phyloP scores from a whole-genome alignment of 306 rosid genomes.

The Castanea mollissima region DNA sequence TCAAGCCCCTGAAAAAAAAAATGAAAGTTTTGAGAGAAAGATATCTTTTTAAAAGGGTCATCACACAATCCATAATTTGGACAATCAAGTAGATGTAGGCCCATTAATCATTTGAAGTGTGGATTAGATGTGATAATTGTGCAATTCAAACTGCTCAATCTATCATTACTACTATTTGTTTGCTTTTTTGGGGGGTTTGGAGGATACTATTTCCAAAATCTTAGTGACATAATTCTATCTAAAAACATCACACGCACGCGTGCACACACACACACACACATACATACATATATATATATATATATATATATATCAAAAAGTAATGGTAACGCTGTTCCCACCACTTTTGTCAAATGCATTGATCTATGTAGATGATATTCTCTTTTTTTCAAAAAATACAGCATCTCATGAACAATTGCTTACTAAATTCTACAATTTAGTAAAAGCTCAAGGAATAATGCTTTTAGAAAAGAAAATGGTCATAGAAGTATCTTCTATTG shows the following conservation, averaged over 20 bases:
- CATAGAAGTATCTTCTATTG: too few relatives aligned
- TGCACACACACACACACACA: too few relatives aligned
- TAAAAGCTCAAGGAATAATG: too few relatives aligned
- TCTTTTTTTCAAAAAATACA: too few relatives aligned
- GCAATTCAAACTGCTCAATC: conserved; percentile 19
- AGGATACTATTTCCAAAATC: conserved; percentile 9
- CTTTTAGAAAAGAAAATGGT: too few relatives aligned
- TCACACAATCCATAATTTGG: conserved; percentile 29
- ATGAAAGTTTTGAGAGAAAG: conserved; percentile 12
- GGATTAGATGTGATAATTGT: conserved; percentile 33
- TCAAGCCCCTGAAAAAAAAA: background rate
- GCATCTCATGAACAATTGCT: too few relatives aligned
- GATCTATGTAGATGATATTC: too few relatives aligned
- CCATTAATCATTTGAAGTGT: conserved; percentile 77
- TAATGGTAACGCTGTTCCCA: too few relatives aligned
- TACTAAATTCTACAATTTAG: too few relatives aligned
- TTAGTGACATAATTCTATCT: background rate
- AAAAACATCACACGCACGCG: background rate
- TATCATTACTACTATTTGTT: background rate
- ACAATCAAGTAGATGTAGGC: conserved; percentile 46
- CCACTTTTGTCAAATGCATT: too few relatives aligned
- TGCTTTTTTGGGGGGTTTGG: background rate
- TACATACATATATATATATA: too few relatives aligned
- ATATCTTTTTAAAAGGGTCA: conserved; percentile 16
- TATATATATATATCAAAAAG: too few relatives aligned